Conservation (phyloP, 257 asterid species). For the Solanum sejunctum region DNA sequence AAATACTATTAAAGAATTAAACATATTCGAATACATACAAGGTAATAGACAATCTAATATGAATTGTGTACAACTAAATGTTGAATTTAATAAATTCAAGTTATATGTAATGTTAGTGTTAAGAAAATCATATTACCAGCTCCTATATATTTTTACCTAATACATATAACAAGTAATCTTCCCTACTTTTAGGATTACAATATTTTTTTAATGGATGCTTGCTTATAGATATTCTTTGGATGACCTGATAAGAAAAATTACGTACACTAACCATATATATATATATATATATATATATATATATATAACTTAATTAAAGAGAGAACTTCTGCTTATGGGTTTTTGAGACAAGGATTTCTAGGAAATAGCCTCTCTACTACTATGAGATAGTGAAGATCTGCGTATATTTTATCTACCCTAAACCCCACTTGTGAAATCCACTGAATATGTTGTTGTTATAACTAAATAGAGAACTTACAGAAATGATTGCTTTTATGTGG, state of each 20-base stretch:
- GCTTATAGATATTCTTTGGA: not conserved
- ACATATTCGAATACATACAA: not conserved
- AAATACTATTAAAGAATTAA: not conserved
- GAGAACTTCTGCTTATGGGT: too few species aligned
- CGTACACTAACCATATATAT: not conserved
- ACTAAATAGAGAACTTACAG: not conserved
- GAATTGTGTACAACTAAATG: not conserved
- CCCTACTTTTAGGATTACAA: not conserved
- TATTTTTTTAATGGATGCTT: not conserved
- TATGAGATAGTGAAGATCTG: too few species aligned
- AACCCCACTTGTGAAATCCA: too few species aligned
- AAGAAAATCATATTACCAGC: not conserved
- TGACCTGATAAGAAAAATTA: not conserved
- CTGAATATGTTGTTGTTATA: not conserved
- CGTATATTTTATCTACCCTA: too few species aligned
- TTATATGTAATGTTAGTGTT: not conserved
- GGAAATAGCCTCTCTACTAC: too few species aligned
- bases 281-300: too few species aligned
- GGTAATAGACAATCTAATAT: not conserved
- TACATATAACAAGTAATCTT: not conserved
- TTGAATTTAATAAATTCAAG: not conserved
- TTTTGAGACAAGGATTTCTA: too few species aligned
- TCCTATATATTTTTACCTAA: not conserved
- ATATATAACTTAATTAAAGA: not conserved
- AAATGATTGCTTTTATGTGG: conserved; percentile 8